Base-by-base conservation (phyloP, 371 early-diverging fungal species). In the Apophysomyces trapeziformis region DNA sequence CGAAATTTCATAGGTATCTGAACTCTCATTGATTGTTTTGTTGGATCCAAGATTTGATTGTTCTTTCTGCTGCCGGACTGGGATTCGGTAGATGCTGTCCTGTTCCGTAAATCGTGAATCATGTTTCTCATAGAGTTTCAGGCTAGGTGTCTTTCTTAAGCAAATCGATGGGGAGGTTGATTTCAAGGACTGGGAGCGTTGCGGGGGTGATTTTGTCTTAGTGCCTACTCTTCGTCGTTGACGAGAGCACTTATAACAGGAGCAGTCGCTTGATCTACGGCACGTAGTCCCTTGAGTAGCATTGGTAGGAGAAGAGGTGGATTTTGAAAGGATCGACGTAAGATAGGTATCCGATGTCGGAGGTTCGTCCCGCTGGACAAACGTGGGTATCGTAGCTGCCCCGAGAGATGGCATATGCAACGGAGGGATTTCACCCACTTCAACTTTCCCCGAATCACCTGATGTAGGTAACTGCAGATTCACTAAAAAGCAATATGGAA, bases 191-290 rank as follows among this genome's bases (percentile, higher is more conserved):
- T 43, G 57, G 41, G 54, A 38, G 37, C 26, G 60, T 61, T 61
- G 57, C 47, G 63, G 58, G 8, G 63, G 38, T 43, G 60, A 46
- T 43, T 57, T 38, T 38, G 36, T 18, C 18, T 41, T 56, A 5
- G 63, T 59, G 18, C 64, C 73, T 26, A 72, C 73, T 59, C 80
- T 64, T 65, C 83, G 72, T 67, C 76, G 70, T 47, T 79, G 83
- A 54, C 80, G 70, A 68, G 77, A 72, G 38, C 83, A 83, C 57
- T 74, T 78, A 54, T 80, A 83, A 50, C 83, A 83, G 16, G 61
- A 38, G 69, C 83, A 83, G 12, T 70, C 60, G 13, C 38, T 39
- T 43, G 54, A 54, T 7, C 70, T 64, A 38, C 35, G 11, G 37
- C 59, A 60, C 14, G 64, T 41, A 38, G 18, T 32, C 58, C 35